These are phyloP conservation scores for Rhizoclosmatium globosum DNA, from an alignment of 192 early-diverging fungal species.

Conservation along the genomic window DNA sequence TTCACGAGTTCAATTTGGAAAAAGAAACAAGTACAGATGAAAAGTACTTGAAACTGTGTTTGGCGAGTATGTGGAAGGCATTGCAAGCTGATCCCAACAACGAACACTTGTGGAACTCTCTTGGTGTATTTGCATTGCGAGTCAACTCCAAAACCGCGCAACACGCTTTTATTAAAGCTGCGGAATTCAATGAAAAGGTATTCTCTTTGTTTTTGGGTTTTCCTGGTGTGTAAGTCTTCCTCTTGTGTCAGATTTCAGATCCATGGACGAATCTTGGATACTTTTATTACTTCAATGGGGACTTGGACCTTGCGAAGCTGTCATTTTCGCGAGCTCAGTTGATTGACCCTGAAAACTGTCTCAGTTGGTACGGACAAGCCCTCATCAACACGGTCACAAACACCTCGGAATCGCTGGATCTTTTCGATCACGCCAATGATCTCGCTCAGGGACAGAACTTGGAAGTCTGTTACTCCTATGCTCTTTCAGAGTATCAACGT, in stretches of 20 bases:
- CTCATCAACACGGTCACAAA: conserved; percentile 71
- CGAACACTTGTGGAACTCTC: conserved; percentile 71
- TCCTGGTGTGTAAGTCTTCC: background rate
- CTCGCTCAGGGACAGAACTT: conserved; percentile 54
- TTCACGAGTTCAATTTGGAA: conserved; percentile 9
- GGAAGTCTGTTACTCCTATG: conserved; percentile 30
- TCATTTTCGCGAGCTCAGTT: conserved; percentile 77
- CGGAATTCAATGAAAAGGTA: conserved; percentile 74
- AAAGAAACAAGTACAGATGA: background rate
- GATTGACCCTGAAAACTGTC: conserved; percentile 78
- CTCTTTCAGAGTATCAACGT: conserved; percentile 22
- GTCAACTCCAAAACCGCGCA: conserved; percentile 72
- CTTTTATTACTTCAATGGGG: conserved; percentile 74
- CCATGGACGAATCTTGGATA: conserved; percentile 88
- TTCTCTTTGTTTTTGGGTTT: conserved; percentile 9
- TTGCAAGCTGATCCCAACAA: conserved; percentile 53
- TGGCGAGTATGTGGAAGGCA: conserved; percentile 28
- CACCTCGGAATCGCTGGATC: conserved; percentile 59
- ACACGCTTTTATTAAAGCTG: conserved; percentile 84
- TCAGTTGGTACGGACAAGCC: conserved; percentile 89
- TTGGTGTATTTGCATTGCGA: conserved; percentile 68
- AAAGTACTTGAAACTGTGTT: conserved; percentile 21
- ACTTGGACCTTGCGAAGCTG: conserved; percentile 78
- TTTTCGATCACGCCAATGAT: conserved; percentile 83
- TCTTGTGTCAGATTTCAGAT: conserved; percentile 52